These are phyloP conservation scores for Candida freyschussii DNA, from an alignment of 1,139 yeast species.

Conservation along the genomic window DNA sequence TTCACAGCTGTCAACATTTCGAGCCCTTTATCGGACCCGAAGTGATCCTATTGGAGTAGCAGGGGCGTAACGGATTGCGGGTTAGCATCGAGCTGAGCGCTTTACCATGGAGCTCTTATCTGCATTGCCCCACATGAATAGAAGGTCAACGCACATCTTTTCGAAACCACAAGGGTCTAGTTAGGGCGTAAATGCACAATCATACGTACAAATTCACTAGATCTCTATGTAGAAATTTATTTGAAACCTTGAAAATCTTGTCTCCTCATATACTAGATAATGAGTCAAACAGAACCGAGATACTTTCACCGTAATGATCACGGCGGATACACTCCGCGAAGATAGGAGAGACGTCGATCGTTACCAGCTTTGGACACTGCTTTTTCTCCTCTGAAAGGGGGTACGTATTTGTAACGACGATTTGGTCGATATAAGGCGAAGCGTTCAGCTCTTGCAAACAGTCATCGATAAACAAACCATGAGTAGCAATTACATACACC, in stretches of 20 bases:
- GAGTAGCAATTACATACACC: conserved; percentile 91
- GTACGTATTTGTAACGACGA: conserved; percentile 94
- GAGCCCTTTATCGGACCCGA: conserved; percentile 41
- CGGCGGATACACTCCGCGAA: conserved; percentile 98
- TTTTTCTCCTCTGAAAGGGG: conserved; percentile 67
- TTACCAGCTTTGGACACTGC: conserved; percentile 61
- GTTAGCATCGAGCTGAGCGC: too few relatives aligned
- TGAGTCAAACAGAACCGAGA: conserved; percentile 86
- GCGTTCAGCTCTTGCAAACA: conserved; percentile 76
- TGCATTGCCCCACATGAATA: too few relatives aligned
- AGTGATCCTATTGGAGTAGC: too few relatives aligned
- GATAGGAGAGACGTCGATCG: conserved; percentile 90
- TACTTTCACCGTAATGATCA: conserved; percentile 96
- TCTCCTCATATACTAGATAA: too few relatives aligned
- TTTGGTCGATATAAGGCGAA: conserved; percentile 74
- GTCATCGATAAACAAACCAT: conserved; percentile 85
- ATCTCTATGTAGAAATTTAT: too few relatives aligned
- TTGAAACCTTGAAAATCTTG: too few relatives aligned
- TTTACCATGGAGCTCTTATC: too few relatives aligned
- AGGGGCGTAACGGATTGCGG: too few relatives aligned
- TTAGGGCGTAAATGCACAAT: too few relatives aligned
- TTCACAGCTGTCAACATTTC: conserved; percentile 87
- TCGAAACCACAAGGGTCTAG: too few relatives aligned
- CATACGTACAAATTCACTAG: too few relatives aligned
- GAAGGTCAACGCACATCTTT: too few relatives aligned